Evolutionary conservation across 768 basidiomycete genomes (phyloP), one percentile per base, ranked within the genome.

Genomic region (Ephemerocybe angulata): DNA sequence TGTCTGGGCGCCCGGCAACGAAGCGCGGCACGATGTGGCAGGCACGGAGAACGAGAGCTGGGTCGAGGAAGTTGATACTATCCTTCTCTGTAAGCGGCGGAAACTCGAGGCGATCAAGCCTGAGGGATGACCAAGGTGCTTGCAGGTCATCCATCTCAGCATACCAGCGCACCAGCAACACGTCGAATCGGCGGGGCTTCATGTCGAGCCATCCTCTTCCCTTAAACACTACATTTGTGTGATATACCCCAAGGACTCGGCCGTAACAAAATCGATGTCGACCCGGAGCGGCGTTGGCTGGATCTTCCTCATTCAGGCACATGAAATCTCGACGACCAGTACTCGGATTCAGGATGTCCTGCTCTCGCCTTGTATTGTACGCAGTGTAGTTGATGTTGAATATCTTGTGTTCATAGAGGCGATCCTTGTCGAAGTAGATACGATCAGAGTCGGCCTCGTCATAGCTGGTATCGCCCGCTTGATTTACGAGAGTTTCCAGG

Each of bases 91-190:
- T 53, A 1, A 57, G 54, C 6, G 56, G 57, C 2, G 69, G 43
- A 61, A 79, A 82, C 0, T 67, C 68, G 15, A 82, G 31, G 2
- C 67, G 62, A 19, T 70, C 75, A 0, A 80, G 65, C 0, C 61
- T 59, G 13, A 65, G 59, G 0, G 55, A 38, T 1, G 58, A 57
- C 52, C 67, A 68, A 0, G 76, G 71, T 24, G 56, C 40, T 42
- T 42, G 10, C 11, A 21, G 13, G 40, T 42, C 13, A 7, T 11
- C 8, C 33, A 17, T 8, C 17, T 19, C 21, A 19, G 7, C 17
- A 24, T 13, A 50, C 48, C 48, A 50, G 4, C 48, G 17, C 1
- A 50, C 29, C 30, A 15, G 35, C 22, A 50, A 15, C 12, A 50
- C 4, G 29, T 50, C 48, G n/a, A 50, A 50, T 8, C 48, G 29